Evolutionary conservation across 176 grass and related monocot genomes (phyloP).

Genomic region (Phyllostachys edulis): DNA sequence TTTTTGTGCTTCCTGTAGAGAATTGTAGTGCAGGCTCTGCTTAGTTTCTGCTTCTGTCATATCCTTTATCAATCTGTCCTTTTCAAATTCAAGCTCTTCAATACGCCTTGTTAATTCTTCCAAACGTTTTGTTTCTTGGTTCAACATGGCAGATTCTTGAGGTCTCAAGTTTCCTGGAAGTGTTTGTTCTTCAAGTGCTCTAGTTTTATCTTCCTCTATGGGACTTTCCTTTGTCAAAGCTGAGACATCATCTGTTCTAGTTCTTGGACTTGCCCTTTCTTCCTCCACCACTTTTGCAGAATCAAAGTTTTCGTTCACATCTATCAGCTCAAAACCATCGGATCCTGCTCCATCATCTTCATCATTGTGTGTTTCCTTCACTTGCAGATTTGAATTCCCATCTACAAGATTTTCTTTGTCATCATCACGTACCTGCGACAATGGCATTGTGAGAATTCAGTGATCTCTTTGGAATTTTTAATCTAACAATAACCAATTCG

Average conservation of each 20-base stretch:
- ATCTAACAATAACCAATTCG: background rate
- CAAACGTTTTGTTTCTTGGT: slow-evolving; percentile 47
- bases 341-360: slow-evolving; percentile 74
- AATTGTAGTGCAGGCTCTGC: slow-evolving; percentile 54
- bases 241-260: background rate
- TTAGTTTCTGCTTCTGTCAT: slow-evolving; percentile 73
- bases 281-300: slow-evolving; percentile 33
- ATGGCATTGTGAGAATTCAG: slow-evolving; percentile 27
- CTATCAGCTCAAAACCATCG: slow-evolving; percentile 69
- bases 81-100: slow-evolving; percentile 78
- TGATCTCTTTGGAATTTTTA: slow-evolving; percentile 15
- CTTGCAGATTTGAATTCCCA: slow-evolving; percentile 37
- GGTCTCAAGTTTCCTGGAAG: slow-evolving; percentile 22
- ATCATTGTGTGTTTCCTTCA: slow-evolving; percentile 50
- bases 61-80: slow-evolving; percentile 46
- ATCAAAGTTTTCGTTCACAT: slow-evolving; percentile 46
- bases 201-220: slow-evolving; percentile 29
- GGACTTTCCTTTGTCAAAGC: slow-evolving; percentile 20
- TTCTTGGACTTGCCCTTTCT: slow-evolving; percentile 17
- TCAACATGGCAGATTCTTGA: slow-evolving; percentile 44
- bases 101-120: slow-evolving; percentile 54
- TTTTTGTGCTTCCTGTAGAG: slow-evolving; percentile 67
- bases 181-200: slow-evolving; percentile 41
- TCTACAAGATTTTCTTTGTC: slow-evolving; percentile 44
- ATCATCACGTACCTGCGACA: slow-evolving; percentile 42